Evolutionary conservation across 225 moss, liverwort and hornwort species (phyloP).

Genomic region (Climacium dendroides): DNA sequence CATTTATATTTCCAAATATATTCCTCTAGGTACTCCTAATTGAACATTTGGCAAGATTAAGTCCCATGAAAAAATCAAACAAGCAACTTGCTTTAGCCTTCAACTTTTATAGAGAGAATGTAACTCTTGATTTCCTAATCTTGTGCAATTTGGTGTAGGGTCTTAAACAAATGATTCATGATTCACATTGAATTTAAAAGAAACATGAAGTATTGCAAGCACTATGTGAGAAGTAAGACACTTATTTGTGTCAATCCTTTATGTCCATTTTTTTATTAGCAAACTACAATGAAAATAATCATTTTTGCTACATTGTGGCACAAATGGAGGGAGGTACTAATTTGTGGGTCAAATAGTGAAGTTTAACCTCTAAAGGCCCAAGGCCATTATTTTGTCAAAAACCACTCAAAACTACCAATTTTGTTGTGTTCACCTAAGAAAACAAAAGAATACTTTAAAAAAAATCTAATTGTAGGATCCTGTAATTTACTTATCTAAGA

Average conservation of each 20-base stretch:
- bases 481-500: too few species aligned
- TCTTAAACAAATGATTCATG: fast-evolving
- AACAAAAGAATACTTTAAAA: too few species aligned
- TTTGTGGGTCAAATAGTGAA: background rate
- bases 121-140: background rate
- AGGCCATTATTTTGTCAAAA: too few species aligned
- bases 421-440: too few species aligned
- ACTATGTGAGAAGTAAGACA: background rate
- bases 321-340: background rate
- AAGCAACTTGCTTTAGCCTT: too few species aligned
- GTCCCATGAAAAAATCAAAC: background rate
- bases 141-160: background rate
- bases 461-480: too few species aligned
- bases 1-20: background rate
- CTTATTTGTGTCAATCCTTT: background rate
- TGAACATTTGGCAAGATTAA: background rate
- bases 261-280: fast-evolving
- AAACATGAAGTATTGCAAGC: background rate
- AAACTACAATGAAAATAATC: background rate
- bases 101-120: background rate
- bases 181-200: background rate
- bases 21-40: too few species aligned
- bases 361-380: too few species aligned
- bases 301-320: background rate
- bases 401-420: too few species aligned